phyloP scores from a whole-genome alignment of 2,329 filamentous ascomycete species.

The Fusarium proliferatum region DNA sequence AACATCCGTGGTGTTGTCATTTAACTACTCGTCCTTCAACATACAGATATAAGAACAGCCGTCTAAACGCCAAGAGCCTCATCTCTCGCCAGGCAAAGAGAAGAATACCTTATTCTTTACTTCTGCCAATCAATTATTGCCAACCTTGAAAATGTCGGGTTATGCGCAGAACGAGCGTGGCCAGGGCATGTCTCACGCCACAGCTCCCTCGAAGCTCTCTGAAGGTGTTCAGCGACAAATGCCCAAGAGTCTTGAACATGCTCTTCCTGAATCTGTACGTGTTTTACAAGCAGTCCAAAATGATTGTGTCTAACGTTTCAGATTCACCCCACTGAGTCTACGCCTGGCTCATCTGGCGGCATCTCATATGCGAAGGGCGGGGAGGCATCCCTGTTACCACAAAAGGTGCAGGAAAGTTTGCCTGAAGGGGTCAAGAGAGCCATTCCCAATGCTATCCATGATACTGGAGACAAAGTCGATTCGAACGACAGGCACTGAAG shows the following conservation, averaged over 20 bases:
- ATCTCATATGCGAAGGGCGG: constrained; percentile 36
- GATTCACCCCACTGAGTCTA: constrained; percentile 38
- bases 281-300: accelerated
- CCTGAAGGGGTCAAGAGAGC: constrained; percentile 39
- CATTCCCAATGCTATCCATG: constrained; percentile 33
- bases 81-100: too few relatives aligned
- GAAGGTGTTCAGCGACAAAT: constrained; percentile 28
- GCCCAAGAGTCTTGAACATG: constrained; percentile 32
- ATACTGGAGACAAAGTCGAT: constrained; percentile 31
- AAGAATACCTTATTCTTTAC: background rate
- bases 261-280: constrained; percentile 37
- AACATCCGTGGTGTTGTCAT: background rate
- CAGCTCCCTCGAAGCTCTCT: constrained; percentile 34
- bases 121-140: background rate
- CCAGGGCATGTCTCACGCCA: constrained; percentile 38
- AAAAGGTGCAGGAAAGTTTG: constrained; percentile 41
- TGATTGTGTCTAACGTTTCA: background rate
- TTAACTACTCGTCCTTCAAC: background rate
- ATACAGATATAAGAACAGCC: background rate
- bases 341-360: constrained; percentile 27
- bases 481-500: constrained; percentile 9
- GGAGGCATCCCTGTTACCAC: constrained; percentile 34
- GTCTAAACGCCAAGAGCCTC: background rate
- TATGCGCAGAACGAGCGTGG: constrained; percentile 18
- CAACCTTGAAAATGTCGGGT: background rate